These are phyloP conservation scores for Vishniacozyma victoriae DNA, from an alignment of 768 basidiomycete genomes.

Conservation along the genomic window DNA sequence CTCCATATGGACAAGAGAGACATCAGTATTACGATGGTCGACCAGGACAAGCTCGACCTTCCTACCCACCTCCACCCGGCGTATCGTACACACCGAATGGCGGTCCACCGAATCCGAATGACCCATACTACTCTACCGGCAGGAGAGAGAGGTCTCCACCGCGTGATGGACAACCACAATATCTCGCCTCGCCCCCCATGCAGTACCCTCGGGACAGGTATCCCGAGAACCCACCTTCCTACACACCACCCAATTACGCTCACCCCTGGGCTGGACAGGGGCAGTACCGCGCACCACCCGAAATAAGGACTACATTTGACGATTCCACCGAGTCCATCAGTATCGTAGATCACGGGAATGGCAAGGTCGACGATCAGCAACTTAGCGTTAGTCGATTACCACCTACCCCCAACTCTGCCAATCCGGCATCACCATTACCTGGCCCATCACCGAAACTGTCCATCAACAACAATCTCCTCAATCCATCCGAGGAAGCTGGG, in stretches of 20 bases:
- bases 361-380: neutral
- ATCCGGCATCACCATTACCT: neutral
- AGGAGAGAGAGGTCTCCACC: neutral
- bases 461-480: constrained; percentile 10
- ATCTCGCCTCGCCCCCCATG: neutral
- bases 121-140: neutral
- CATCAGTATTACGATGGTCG: constrained; percentile 9
- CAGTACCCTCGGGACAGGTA: neutral
- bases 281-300: neutral
- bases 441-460: constrained; percentile 25
- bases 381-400: neutral
- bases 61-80: too few species aligned
- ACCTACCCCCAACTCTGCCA: neutral
- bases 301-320: neutral
- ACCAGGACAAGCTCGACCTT: too few species aligned
- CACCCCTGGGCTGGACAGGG: neutral
- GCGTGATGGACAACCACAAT: neutral
- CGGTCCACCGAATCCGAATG: neutral
- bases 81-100: constrained; percentile 3
- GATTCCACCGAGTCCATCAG: neutral
- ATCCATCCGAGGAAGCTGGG: neutral
- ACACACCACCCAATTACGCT: neutral
- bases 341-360: constrained; percentile 6
- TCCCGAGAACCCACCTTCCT: neutral
- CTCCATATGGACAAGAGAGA: neutral